These are phyloP conservation scores for Clarireedia hainanense DNA, from an alignment of 2,329 filamentous ascomycete species.

Conservation along the genomic window DNA sequence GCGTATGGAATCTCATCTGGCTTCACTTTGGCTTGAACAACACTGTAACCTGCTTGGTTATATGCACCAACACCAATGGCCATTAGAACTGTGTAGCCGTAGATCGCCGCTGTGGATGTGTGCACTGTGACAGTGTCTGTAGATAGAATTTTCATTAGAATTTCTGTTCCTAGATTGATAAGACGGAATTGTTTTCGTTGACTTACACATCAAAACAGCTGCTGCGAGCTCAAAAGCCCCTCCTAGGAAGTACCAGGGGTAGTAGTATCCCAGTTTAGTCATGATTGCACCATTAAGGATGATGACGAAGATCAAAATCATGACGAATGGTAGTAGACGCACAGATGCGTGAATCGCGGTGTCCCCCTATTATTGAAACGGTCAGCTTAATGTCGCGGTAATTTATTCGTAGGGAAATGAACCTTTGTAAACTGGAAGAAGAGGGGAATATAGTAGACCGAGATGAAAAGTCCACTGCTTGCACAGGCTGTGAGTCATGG, in stretches of 20 bases:
- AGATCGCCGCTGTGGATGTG: not conserved
- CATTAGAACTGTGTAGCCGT: not conserved
- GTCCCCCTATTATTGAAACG: slow-evolving; percentile 26
- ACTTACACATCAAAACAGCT: not conserved
- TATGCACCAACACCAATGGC: not conserved
- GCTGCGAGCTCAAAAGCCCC: slow-evolving; percentile 18
- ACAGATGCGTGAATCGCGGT: slow-evolving; percentile 35
- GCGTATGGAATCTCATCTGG: not conserved
- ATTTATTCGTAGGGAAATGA: not conserved
- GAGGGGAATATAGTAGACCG: slow-evolving; percentile 26
- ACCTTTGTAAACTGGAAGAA: slow-evolving; percentile 37
- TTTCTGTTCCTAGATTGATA: not conserved
- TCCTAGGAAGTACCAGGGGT: slow-evolving; percentile 28
- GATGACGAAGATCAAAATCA: not conserved
- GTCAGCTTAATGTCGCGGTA: not conserved
- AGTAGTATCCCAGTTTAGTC: slow-evolving; percentile 27
- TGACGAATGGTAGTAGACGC: slow-evolving; percentile 22
- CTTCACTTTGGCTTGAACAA: not conserved
- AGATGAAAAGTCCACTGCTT: slow-evolving; percentile 32
- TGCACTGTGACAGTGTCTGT: not conserved
- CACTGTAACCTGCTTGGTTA: slow-evolving; percentile 24
- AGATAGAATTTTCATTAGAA: not conserved
- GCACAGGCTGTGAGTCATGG: slow-evolving; percentile 25
- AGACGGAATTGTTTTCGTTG: slow-evolving; percentile 20
- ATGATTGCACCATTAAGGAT: slow-evolving; percentile 31